A percentile compares a stretch with the other conserved stretches of the same genome.
Conservation (phyloP, 2,329 filamentous ascomycete species). For the Lachnellula willkommii region DNA sequence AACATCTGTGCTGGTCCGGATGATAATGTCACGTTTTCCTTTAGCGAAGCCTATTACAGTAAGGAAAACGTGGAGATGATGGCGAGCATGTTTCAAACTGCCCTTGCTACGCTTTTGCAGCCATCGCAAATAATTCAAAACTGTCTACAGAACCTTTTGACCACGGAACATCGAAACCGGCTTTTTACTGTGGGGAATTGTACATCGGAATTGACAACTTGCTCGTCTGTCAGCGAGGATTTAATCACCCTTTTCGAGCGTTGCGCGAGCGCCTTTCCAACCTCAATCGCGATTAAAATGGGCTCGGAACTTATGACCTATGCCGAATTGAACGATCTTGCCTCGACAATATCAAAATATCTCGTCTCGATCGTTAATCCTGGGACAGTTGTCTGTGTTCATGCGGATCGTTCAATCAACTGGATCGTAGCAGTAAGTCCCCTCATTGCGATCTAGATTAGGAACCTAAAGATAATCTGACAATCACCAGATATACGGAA, state of each 20-base stretch:
- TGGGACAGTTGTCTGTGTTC: slow-evolving; percentile 38
- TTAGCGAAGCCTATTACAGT: neutral
- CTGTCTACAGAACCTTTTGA: neutral
- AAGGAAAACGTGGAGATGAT: neutral
- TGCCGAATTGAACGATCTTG: neutral
- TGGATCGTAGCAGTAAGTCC: slow-evolving; percentile 36
- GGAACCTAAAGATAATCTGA: no score
- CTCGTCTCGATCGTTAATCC: slow-evolving; percentile 25
- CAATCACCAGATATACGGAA: slow-evolving; percentile 33
- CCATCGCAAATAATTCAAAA: neutral
- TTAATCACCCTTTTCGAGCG: slow-evolving; percentile 7
- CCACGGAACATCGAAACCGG: neutral
- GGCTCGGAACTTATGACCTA: neutral
- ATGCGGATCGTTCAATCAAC: slow-evolving; percentile 43
- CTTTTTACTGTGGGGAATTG: slow-evolving; percentile 5
- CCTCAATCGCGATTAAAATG: neutral
- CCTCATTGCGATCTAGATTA: no score
- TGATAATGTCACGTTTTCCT: slow-evolving; percentile 1
- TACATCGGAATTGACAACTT: neutral
- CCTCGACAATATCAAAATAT: neutral
- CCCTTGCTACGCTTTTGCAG: neutral
- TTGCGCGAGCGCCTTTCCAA: neutral
- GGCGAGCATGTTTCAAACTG: neutral
- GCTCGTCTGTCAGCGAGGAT: slow-evolving; percentile 1
- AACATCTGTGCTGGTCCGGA: neutral